These are phyloP conservation scores for Lactarius tabidus DNA, from an alignment of 768 basidiomycete genomes.

Conservation along the genomic window DNA sequence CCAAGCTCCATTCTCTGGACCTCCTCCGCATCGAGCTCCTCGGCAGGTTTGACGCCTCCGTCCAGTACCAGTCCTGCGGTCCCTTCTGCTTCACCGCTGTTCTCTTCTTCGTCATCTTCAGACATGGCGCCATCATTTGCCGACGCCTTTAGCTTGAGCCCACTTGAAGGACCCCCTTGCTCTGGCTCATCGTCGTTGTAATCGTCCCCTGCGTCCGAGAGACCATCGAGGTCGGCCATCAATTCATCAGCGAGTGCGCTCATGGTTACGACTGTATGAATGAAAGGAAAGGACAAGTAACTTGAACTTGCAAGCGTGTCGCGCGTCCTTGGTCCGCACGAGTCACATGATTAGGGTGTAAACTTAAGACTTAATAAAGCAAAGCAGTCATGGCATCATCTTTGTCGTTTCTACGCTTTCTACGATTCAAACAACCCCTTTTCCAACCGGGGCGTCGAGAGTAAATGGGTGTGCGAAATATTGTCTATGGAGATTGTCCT, in stretches of 20 bases:
- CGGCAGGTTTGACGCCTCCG: slow-evolving; percentile 90
- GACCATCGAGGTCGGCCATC: slow-evolving; percentile 84
- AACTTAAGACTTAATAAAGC: no score
- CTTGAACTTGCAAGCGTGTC: no score
- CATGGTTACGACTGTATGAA: slow-evolving; percentile 39
- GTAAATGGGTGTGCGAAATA: background rate
- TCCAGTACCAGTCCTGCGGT: slow-evolving; percentile 65
- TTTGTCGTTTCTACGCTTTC: no score
- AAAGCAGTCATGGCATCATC: background rate
- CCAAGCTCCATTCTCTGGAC: slow-evolving; percentile 93
- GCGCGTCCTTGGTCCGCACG: background rate
- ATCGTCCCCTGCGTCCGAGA: slow-evolving; percentile 58
- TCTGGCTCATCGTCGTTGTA: slow-evolving; percentile 40
- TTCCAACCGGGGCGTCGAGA: no score
- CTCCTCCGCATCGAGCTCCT: slow-evolving; percentile 90
- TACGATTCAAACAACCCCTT: background rate
- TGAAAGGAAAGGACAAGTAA: background rate
- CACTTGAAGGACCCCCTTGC: slow-evolving; percentile 32
- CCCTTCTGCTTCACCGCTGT: slow-evolving; percentile 37
- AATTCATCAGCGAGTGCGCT: slow-evolving; percentile 88
- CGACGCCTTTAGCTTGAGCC: slow-evolving; percentile 60
- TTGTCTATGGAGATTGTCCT: background rate
- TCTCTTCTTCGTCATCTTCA: slow-evolving; percentile 48
- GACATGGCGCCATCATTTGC: slow-evolving; percentile 55
- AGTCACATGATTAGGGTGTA: slow-evolving; percentile 11